Evolutionary conservation across 2,329 filamentous ascomycete species (phyloP).

Genomic region (Ophiocordyceps camponoti-rufipedis): DNA sequence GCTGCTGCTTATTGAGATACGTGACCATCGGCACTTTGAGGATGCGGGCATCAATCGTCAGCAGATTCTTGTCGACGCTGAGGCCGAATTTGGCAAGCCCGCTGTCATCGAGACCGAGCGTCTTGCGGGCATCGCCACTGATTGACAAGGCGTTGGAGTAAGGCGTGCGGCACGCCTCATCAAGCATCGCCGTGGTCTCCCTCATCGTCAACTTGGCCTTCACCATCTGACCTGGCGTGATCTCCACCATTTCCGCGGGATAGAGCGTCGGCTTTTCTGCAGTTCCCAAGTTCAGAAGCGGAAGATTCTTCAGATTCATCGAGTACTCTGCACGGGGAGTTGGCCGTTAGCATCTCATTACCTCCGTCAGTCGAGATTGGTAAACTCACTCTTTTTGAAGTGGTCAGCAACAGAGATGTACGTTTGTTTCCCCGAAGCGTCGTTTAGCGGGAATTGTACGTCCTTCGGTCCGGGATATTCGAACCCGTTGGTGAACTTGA

Average conservation of each 20-base stretch:
- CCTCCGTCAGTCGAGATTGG: too few relatives aligned
- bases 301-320: slow-evolving; percentile 19
- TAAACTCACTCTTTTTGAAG: slow-evolving; percentile 21
- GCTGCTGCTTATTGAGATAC: slow-evolving; percentile 26
- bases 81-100: slow-evolving; percentile 42
- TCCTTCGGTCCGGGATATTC: slow-evolving; percentile 15
- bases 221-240: slow-evolving; percentile 46
- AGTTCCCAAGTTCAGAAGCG: slow-evolving; percentile 50
- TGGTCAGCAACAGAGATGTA: slow-evolving; percentile 24
- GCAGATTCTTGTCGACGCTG: slow-evolving; percentile 36
- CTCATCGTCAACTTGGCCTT: slow-evolving; percentile 36
- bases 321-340: slow-evolving; percentile 14
- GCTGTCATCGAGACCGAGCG: slow-evolving; percentile 38
- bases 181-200: slow-evolving; percentile 53
- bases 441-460: slow-evolving; percentile 13
- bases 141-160: slow-evolving; percentile 50
- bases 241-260: slow-evolving; percentile 45
- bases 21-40: slow-evolving; percentile 39
- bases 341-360: too few relatives aligned
- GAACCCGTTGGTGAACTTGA: slow-evolving; percentile 7
- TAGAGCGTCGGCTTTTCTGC: slow-evolving; percentile 39
- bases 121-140: slow-evolving; percentile 31
- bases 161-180: slow-evolving; percentile 51
- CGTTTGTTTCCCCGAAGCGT: slow-evolving; percentile 6
- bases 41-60: slow-evolving; percentile 58